A percentile compares a stretch with the other conserved stretches of the same genome.
Evolutionary conservation across 2,329 filamentous ascomycete genomes (phyloP).

Genomic region (Fusarium foetens): DNA sequence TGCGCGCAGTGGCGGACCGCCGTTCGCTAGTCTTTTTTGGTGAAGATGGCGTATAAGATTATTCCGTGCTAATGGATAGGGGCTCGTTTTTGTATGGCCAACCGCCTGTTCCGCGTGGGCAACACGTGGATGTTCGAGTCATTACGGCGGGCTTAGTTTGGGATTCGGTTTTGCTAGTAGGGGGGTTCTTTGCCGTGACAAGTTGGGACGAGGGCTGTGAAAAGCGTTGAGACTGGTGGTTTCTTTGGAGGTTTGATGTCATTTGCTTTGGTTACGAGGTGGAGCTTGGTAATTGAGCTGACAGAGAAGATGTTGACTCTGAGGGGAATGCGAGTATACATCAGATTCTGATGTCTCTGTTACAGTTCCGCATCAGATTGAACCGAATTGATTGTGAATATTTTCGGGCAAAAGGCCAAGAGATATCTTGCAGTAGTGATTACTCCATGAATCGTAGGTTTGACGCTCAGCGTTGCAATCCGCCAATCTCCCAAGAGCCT

Average conservation of each 20-base stretch:
- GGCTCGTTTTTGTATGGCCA: background rate
- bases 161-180: background rate
- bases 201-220: too few species aligned
- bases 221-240: background rate
- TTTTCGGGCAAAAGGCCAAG: background rate
- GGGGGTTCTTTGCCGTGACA: background rate
- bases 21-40: background rate
- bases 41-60: background rate
- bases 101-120: background rate
- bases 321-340: background rate
- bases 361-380: too few species aligned
- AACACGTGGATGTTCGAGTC: background rate
- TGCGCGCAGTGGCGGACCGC: background rate
- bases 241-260: background rate
- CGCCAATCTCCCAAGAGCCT: background rate
- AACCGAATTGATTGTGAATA: too few species aligned
- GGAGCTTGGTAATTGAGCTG: background rate
- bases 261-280: background rate
- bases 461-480: background rate
- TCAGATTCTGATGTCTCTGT: background rate
- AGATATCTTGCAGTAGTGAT: background rate
- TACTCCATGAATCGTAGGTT: background rate
- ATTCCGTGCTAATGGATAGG: constrained; percentile 4
- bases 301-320: background rate
- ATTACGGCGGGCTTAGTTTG: background rate